These are phyloP conservation scores for Saccharomycodes ludwigii DNA, from an alignment of 805 yeast genomes.

Conservation along the genomic window DNA sequence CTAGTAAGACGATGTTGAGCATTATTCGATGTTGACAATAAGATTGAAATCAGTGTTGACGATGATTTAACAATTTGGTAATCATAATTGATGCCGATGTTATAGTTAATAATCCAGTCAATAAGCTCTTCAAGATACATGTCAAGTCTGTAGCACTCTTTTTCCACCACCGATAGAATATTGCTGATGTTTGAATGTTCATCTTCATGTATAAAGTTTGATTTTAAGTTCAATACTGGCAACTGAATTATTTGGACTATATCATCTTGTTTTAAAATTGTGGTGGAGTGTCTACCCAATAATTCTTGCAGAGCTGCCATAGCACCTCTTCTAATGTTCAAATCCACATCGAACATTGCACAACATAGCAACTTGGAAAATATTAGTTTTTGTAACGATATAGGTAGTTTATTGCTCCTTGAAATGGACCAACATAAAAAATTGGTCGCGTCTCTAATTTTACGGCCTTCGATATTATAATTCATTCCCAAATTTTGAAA, in stretches of 20 bases:
- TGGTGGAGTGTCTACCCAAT: slow-evolving; percentile 67
- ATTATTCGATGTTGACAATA: too few species aligned
- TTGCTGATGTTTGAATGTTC: too few species aligned
- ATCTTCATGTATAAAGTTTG: too few species aligned
- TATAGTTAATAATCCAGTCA: slow-evolving; percentile 14
- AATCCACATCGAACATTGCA: slow-evolving; percentile 59
- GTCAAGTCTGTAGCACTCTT: too few species aligned
- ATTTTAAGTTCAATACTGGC: slow-evolving; percentile 43
- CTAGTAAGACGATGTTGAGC: too few species aligned
- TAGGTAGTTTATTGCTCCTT: slow-evolving; percentile 19
- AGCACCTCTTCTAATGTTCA: slow-evolving; percentile 67
- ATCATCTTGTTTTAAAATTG: too few species aligned
- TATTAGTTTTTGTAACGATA: slow-evolving; percentile 17
- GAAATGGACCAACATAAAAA: slow-evolving; percentile 73
- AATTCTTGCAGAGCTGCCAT: slow-evolving; percentile 82
- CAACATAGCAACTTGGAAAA: slow-evolving; percentile 31
- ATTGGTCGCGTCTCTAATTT: slow-evolving; percentile 75
- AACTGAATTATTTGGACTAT: slow-evolving; percentile 46
- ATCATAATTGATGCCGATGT: slow-evolving; percentile 13
- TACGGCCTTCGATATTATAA: slow-evolving; percentile 45
- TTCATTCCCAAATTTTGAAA: slow-evolving; percentile 46
- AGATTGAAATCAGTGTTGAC: too few species aligned
- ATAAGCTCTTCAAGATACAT: too few species aligned
- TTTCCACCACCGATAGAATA: too few species aligned
- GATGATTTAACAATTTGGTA: slow-evolving; percentile 7